A percentile compares a stretch with the other conserved stretches of the same genome.
Evolutionary conservation across 306 rosid genomes (phyloP).

Genomic region (Elaeagnus macrophylla): DNA sequence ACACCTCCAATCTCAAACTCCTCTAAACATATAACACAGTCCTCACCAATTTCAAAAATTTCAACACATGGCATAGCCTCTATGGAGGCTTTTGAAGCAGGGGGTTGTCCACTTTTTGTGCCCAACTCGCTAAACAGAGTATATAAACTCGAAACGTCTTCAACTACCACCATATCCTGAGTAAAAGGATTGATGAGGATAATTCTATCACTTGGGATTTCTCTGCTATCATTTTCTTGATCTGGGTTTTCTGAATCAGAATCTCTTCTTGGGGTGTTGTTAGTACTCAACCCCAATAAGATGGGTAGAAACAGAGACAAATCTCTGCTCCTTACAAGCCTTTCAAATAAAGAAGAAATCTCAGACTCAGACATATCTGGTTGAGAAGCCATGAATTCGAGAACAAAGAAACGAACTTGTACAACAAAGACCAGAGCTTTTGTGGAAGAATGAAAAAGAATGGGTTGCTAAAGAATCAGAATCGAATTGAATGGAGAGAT

Average conservation of each 20-base stretch:
- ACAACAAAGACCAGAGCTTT: too few species aligned
- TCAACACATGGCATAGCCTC: slow-evolving; percentile 41
- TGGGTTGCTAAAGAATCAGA: too few species aligned
- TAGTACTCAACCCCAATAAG: slow-evolving; percentile 41
- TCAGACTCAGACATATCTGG: slow-evolving; percentile 30
- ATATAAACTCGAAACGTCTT: slow-evolving; percentile 42
- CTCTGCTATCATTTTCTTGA: slow-evolving; percentile 7
- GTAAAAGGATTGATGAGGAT: slow-evolving; percentile 52
- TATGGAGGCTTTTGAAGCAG: slow-evolving; percentile 70
- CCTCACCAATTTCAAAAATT: slow-evolving; percentile 25
- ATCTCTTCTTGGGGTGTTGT: neutral
- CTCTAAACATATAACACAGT: slow-evolving; percentile 75
- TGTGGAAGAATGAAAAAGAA: neutral
- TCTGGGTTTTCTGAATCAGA: slow-evolving; percentile 16
- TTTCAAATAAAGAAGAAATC: slow-evolving; percentile 32
- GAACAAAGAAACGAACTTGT: neutral
- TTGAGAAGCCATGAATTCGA: slow-evolving; percentile 47
- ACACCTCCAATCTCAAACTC: slow-evolving; percentile 40
- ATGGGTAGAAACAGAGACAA: slow-evolving; percentile 46
- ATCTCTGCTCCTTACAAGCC: slow-evolving; percentile 39
- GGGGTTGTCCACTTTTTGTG: slow-evolving; percentile 45
- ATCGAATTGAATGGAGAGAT: too few species aligned
- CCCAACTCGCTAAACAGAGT: slow-evolving; percentile 35
- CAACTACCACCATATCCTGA: slow-evolving; percentile 52
- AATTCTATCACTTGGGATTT: slow-evolving; percentile 23